Evolutionary conservation across 163 green algal species (phyloP), one percentile per base, ranked within the genome.

Genomic region (Trebouxiophyceae sp.): DNA sequence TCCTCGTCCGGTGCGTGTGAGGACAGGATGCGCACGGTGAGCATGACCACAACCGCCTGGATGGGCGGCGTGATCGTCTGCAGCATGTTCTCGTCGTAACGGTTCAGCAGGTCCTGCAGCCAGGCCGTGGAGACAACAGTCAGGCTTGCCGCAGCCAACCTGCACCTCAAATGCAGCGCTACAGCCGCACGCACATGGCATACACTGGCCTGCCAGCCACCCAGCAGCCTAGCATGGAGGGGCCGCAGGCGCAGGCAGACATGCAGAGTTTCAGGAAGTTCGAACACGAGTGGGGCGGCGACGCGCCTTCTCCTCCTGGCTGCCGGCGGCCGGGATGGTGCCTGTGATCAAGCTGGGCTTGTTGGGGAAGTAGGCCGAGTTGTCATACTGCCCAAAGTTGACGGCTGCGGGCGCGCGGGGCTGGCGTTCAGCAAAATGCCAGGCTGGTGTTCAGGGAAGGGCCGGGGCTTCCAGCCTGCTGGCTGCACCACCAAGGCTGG

Each of bases 341-440:
- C 57, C 45, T 29, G 65, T 44, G 2, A 73, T 32, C 26, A 69
- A 57, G 6, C 65, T 62, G 2, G 64, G 56, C 23, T n/a, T 20
- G 70, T 85, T 84, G 46, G 74, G 78, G 46, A 82, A 57, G 66
- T 76, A 75, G n/a, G 28, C 39, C 3, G 5, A 44, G 57, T 70
- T 81, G 62, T 69, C 58, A 34, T 79, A 81, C 70, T 84, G 74
- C 2, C 66, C 67, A 74, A 88, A 88, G 77, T 88, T 88, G 50
- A 88, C 76, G 5, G 80, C 22, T 67, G 61, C 26, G 26, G n/a
- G n/a, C n/a, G n/a, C n/a, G n/a, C n/a, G n/a, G n/a, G n/a, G n/a
- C n/a, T n/a, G n/a, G n/a, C n/a, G n/a, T n/a, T n/a, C n/a, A n/a
- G n/a, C n/a, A n/a, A n/a, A n/a, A n/a, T n/a, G n/a, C n/a, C n/a